Evolutionary conservation across 2,329 filamentous ascomycete species (phyloP), one percentile per base, ranked within the genome.

Genomic region (Didymosphaeria variabile): DNA sequence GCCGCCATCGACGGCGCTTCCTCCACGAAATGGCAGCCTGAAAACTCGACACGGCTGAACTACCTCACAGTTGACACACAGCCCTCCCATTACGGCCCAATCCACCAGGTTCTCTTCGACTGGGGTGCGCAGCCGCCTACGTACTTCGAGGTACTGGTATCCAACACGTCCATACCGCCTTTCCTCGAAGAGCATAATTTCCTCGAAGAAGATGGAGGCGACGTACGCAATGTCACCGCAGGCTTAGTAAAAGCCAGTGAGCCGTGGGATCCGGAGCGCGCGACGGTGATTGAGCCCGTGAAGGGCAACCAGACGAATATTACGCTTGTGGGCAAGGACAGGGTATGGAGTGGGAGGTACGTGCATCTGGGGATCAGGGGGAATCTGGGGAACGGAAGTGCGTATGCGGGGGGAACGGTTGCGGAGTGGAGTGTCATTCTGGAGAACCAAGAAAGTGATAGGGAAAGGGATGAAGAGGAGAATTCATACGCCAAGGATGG

Each of bases 21-120:
- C 5, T 85, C 85, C 19, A 91, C 89, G 0, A 86, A 86, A 65
- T 92, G 89, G 89, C 88, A 91, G 69, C 88, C 89, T 0, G 70
- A 78, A 1, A 71, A 70, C 9, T 80, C 84, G 1, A 85, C 86
- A 53, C 77, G 75, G 0, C 80, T 83, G 5, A 81, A 85, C 31
- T 84, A 84, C 4, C 70, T 91, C 15, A 87, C 86, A 0, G 83
- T 92, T 46, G 80, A 86, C 26, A 64, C 75, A 0, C 53, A 65
- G 17, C 55, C 68, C 46, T 53, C 60, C 46, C 29, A 79, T 2
- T 79, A 77, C 58, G 72, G 80, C 23, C 82, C 79, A 0, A 77
- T 87, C 50, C 76, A 75, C 0, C 81, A 80, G 1, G 80, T 90
- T 59, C 78, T 79, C 50, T 89, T 89, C 71, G 86, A 89, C 72